Conservation (phyloP, 306 rosid species). For the Vigna trinervia region DNA sequence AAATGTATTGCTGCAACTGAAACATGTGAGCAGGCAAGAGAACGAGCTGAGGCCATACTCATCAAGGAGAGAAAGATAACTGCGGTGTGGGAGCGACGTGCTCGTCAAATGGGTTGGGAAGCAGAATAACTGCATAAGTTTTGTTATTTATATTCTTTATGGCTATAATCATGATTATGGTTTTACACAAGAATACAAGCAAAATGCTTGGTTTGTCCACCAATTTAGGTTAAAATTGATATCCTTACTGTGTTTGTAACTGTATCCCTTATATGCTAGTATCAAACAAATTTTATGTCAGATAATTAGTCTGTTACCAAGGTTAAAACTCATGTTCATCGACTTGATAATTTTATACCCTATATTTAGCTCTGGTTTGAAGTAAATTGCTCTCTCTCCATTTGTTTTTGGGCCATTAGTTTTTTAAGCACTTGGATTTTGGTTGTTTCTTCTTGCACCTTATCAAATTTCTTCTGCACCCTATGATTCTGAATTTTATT, state of each 20-base stretch:
- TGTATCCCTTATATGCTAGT: conserved; percentile 44
- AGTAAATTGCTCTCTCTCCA: no score
- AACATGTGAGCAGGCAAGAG: conserved; percentile 96
- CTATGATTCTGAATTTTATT: no score
- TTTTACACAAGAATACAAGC: conserved; percentile 57
- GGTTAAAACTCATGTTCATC: conserved; percentile 2
- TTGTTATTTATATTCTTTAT: conserved; percentile 43
- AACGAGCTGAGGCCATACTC: conserved; percentile 72
- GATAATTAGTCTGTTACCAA: conserved; percentile 25
- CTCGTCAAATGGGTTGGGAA: conserved; percentile 93
- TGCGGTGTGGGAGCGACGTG: conserved; percentile 76
- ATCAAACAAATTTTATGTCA: conserved; percentile 48
- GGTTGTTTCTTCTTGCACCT: no score
- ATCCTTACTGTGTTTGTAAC: conserved; percentile 42
- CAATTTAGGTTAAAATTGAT: conserved; percentile 39
- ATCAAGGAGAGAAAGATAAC: conserved; percentile 82
- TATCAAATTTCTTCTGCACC: no score
- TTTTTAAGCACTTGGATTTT: neutral
- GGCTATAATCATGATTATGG: conserved; percentile 36
- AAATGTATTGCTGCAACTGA: conserved; percentile 91
- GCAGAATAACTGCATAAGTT: conserved; percentile 52
- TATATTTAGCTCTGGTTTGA: conserved; percentile 14
- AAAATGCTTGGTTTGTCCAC: conserved; percentile 60
- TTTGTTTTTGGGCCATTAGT: neutral
- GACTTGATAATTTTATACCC: conserved; percentile 18